Evolutionary conservation across 2,329 filamentous ascomycete genomes (phyloP).

Genomic region (Chrysoporthe puriensis): DNA sequence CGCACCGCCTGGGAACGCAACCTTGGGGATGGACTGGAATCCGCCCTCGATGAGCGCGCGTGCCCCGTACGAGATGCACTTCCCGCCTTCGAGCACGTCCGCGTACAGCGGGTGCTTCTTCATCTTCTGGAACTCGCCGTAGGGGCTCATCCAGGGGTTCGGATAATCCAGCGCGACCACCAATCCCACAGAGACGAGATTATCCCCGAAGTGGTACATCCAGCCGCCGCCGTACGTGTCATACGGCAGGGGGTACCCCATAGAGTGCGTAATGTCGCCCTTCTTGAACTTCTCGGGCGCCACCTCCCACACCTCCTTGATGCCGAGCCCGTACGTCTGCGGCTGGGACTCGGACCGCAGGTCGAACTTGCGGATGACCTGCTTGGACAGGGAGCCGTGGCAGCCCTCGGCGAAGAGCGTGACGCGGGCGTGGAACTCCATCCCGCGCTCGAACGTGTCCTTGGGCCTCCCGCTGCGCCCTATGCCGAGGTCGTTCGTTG

Average conservation of each 20-base stretch:
- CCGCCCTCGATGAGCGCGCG: conserved; percentile 91
- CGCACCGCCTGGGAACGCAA: conserved; percentile 92
- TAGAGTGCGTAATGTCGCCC: conserved; percentile 82
- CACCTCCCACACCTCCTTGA: conserved; percentile 98
- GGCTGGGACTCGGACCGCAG: conserved; percentile 85
- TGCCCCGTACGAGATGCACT: conserved; percentile 95
- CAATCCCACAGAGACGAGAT: conserved; percentile 87
- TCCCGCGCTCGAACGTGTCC: conserved; percentile 90
- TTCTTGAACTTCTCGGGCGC: conserved; percentile 89
- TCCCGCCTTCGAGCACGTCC: conserved; percentile 87
- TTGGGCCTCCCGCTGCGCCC: conserved; percentile 81
- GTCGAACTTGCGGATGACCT: conserved; percentile 93
- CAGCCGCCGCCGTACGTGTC: conserved; percentile 97
- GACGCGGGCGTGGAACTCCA: conserved; percentile 94
- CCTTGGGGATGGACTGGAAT: conserved; percentile 97
- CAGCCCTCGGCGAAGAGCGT: conserved; percentile 95
- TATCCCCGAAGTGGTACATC: conserved; percentile 99
- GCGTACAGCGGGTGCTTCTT: conserved; percentile 95
- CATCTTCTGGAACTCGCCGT: conserved; percentile 96
- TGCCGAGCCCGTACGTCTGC: conserved; percentile 91
- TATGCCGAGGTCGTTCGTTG: conserved; percentile 92
- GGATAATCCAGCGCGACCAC: conserved; percentile 94
- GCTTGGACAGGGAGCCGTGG: conserved; percentile 92
- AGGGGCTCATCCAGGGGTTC: conserved; percentile 95
- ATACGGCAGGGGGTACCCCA: conserved; percentile 87